These are phyloP conservation scores for Xylaria digitata DNA, from an alignment of 2,329 filamentous ascomycete species.

Conservation along the genomic window DNA sequence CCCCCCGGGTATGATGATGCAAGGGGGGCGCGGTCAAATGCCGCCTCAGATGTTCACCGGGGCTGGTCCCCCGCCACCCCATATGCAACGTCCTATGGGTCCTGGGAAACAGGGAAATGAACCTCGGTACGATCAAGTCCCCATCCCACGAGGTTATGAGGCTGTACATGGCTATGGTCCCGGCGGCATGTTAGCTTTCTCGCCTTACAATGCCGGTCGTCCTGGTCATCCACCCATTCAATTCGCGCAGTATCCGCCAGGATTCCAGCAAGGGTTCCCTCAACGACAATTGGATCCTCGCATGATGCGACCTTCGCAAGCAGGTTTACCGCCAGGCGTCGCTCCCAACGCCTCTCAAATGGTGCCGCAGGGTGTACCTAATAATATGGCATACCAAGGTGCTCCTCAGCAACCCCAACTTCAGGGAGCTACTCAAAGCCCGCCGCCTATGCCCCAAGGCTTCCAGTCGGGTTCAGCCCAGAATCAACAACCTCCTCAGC, in stretches of 20 bases:
- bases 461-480: slow-evolving; percentile 24
- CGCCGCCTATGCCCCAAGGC: slow-evolving; percentile 21
- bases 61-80: slow-evolving; percentile 29
- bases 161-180: slow-evolving; percentile 50
- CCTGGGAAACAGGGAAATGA: slow-evolving; percentile 38
- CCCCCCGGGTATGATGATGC: slow-evolving; percentile 25
- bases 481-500: slow-evolving; percentile 17
- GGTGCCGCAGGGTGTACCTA: slow-evolving; percentile 27
- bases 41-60: slow-evolving; percentile 39
- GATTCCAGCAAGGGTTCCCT: slow-evolving; percentile 30
- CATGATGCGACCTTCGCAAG: slow-evolving; percentile 30
- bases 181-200: slow-evolving; percentile 43
- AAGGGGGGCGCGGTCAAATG: slow-evolving; percentile 40
- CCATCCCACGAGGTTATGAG: slow-evolving; percentile 50
- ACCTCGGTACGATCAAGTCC: slow-evolving; percentile 48
- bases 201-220: slow-evolving; percentile 47
- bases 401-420: slow-evolving; percentile 15
- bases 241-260: slow-evolving; percentile 38
- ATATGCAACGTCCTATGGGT: slow-evolving; percentile 28
- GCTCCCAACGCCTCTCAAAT: slow-evolving; percentile 15
- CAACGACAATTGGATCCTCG: slow-evolving; percentile 44
- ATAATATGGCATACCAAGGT: slow-evolving; percentile 27
- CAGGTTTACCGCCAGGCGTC: slow-evolving; percentile 29
- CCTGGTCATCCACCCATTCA: slow-evolving; percentile 35
- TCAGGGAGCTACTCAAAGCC: slow-evolving; percentile 7